Evolutionary conservation across 2,329 filamentous ascomycete species (phyloP), one percentile per base, ranked within the genome.

Genomic region (Xylariaceae sp.): DNA sequence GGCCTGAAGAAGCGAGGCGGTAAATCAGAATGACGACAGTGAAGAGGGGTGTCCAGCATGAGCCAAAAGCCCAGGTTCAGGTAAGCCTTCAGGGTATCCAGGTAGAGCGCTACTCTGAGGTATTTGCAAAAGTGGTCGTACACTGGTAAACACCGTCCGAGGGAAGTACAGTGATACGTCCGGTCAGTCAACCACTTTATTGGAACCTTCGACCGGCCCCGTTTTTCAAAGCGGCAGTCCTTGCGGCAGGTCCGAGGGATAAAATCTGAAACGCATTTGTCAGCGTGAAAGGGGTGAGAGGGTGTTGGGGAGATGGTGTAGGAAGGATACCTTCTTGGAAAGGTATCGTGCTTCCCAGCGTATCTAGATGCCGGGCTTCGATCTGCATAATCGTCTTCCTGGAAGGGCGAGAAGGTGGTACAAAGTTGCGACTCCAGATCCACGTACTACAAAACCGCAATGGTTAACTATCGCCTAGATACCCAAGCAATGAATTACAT

Each of bases 81-180:
- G 15, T 35, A 35, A 8, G 33, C 8, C 18, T 35, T 35, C 12
- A 24, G 12, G 11, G 33, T 35, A n/a, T 35, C 3, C 9, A 35
- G 21, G 33, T 35, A 35, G 2, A 35, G 9, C 8, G 33, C 33
- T 12, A 24, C 33, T 11, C 21, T 2, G 21, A 35, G 17, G 16
- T n/a, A 35, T 12, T 18, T 14, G 16, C 33, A 35, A 14, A 13
- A 35, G 21, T 35, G 33, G 19, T 35, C 18, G 33, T 35, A 35
- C n/a, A 9, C 11, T 3, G 33, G 33, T n/a, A 35, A 16, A 12
- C 33, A 35, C 16, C 33, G 4, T 5, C n/a, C 14, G 2, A 35
- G 19, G n/a, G 7, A 9, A 9, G 18, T 5, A 12, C 18, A 26
- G 21, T 35, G 33, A 16, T 35, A 35, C 8, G 13, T n/a, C 12